Conservation (phyloP, 345 rosid species). For the Pistacia integerrima region DNA sequence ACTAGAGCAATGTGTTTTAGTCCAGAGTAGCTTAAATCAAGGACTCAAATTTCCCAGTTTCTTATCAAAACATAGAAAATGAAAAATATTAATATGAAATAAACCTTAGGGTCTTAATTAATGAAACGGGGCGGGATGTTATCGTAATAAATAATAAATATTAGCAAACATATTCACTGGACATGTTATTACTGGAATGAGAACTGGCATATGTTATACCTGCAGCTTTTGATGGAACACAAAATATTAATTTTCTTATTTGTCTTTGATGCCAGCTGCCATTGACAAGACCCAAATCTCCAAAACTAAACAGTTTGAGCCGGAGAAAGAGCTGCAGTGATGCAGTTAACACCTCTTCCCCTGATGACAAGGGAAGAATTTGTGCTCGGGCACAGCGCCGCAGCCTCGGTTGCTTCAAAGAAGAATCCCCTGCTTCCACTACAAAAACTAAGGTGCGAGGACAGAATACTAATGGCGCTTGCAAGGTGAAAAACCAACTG, state of each 20-base stretch:
- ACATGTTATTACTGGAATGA: constrained; percentile 4
- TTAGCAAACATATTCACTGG: not conserved
- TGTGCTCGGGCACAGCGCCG: constrained; percentile 63
- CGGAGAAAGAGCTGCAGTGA: constrained; percentile 94
- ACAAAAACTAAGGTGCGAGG: constrained; percentile 33
- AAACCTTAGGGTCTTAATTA: too few relatives aligned
- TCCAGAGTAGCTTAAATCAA: not conserved
- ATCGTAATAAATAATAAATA: too few relatives aligned
- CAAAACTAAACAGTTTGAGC: constrained; percentile 35
- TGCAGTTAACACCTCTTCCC: constrained; percentile 36
- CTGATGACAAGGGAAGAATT: constrained; percentile 54
- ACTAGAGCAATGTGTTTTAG: not conserved
- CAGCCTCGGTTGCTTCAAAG: constrained; percentile 59
- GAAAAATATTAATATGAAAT: not conserved
- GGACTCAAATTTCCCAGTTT: not conserved
- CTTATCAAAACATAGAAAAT: not conserved
- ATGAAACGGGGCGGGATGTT: too few relatives aligned
- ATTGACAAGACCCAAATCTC: constrained; percentile 56
- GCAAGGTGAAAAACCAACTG: constrained; percentile 44
- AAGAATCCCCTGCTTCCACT: constrained; percentile 24
- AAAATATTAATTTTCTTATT: constrained; percentile 9
- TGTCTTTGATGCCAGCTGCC: constrained; percentile 60
- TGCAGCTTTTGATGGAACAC: not conserved
- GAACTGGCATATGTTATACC: not conserved
- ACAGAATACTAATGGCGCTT: constrained; percentile 42